phyloP scores from a whole-genome alignment of 495 filamentous ascomycete species.

The Talaromyces liani region DNA sequence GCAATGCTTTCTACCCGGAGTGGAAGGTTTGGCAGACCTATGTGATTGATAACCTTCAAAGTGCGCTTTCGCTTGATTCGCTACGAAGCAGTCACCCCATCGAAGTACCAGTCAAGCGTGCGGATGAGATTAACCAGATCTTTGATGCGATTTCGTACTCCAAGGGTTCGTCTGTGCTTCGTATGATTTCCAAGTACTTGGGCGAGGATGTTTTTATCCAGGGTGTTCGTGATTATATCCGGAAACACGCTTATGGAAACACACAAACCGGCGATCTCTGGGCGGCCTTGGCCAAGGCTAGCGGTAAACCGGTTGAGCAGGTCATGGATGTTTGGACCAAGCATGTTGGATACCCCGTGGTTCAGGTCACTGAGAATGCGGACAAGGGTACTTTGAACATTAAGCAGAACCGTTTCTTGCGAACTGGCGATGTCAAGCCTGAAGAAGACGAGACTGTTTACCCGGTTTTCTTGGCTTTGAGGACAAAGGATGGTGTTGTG shows the following conservation, averaged over 20 bases:
- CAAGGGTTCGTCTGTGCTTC: slow-evolving; percentile 90
- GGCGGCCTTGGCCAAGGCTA: slow-evolving; percentile 81
- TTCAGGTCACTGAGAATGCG: slow-evolving; percentile 51
- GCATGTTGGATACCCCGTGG: slow-evolving; percentile 59
- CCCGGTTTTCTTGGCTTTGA: slow-evolving; percentile 54
- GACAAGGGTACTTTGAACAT: slow-evolving; percentile 39
- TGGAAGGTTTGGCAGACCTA: slow-evolving; percentile 99
- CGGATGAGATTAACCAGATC: slow-evolving; percentile 96
- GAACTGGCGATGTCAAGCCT: slow-evolving; percentile 57
- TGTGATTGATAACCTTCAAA: slow-evolving; percentile 83
- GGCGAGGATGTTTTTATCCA: slow-evolving; percentile 92
- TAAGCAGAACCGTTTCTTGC: slow-evolving; percentile 62
- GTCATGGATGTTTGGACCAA: slow-evolving; percentile 67
- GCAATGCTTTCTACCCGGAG: slow-evolving; percentile 79
- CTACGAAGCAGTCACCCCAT: slow-evolving; percentile 93
- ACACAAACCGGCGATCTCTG: slow-evolving; percentile 81
- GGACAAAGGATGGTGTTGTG: slow-evolving; percentile 50
- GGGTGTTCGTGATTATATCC: slow-evolving; percentile 84
- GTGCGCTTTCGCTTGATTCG: slow-evolving; percentile 81
- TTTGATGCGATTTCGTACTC: slow-evolving; percentile 98
- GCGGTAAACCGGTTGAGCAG: slow-evolving; percentile 78
- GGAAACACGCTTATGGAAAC: slow-evolving; percentile 81
- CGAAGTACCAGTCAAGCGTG: slow-evolving; percentile 90
- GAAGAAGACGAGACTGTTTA: slow-evolving; percentile 68
- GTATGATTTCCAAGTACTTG: slow-evolving; percentile 95